Evolutionary conservation across 2,329 filamentous ascomycete species (phyloP).

Genomic region (Escovopsis sp.): DNA sequence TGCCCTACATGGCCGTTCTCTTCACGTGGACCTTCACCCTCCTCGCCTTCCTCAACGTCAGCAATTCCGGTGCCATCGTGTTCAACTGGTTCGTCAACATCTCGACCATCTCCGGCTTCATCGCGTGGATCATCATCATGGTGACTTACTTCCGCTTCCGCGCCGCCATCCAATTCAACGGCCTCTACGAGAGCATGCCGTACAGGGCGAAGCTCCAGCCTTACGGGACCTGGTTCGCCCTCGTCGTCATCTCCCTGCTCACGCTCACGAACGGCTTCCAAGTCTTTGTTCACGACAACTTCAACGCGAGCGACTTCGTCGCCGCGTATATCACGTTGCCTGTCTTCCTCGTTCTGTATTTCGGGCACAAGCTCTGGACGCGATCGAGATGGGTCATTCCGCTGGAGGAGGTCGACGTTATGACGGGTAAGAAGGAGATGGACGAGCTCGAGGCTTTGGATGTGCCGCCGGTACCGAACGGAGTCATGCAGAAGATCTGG

Average conservation of each 20-base stretch:
- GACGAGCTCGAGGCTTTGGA: slow-evolving; percentile 39
- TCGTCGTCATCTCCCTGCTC: slow-evolving; percentile 44
- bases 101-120: slow-evolving; percentile 45
- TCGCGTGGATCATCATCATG: slow-evolving; percentile 44
- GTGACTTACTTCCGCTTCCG: slow-evolving; percentile 45
- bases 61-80: slow-evolving; percentile 43
- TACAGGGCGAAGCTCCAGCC: slow-evolving; percentile 40
- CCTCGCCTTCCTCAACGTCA: slow-evolving; percentile 55
- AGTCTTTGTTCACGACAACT: slow-evolving; percentile 53
- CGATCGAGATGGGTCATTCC: slow-evolving; percentile 27
- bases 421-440: slow-evolving; percentile 46
- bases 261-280: slow-evolving; percentile 61
- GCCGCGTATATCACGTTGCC: slow-evolving; percentile 47
- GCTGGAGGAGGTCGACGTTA: slow-evolving; percentile 36
- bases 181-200: slow-evolving; percentile 33
- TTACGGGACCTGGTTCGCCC: slow-evolving; percentile 46
- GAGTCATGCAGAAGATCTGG: slow-evolving; percentile 36
- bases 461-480: slow-evolving; percentile 30
- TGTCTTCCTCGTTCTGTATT: slow-evolving; percentile 43
- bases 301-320: slow-evolving; percentile 47
- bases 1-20: slow-evolving; percentile 40
- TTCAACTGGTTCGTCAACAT: slow-evolving; percentile 61
- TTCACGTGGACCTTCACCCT: slow-evolving; percentile 43
- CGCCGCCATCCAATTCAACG: slow-evolving; percentile 36
- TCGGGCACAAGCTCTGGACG: slow-evolving; percentile 41